Base-by-base conservation (phyloP, 371 early-diverging fungal species). In the Saksenaea vasiformis region DNA sequence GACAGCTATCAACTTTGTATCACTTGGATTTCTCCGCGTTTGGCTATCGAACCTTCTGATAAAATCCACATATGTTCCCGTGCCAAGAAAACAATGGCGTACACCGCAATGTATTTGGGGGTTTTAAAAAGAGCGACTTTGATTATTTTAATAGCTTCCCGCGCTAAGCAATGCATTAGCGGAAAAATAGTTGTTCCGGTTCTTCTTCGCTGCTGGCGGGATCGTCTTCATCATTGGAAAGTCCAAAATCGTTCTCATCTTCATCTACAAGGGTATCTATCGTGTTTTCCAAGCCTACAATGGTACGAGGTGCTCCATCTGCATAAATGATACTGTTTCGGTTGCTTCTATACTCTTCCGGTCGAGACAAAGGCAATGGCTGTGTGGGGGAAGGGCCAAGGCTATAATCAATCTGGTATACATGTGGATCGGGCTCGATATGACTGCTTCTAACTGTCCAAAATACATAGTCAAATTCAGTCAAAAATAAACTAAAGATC, bases 401-500 rank as follows among this genome's bases (percentile, higher is more conserved):
- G 34, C 28, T 7, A 43, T 27, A 31, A 41, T 54, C 24, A 44
- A 44, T 43, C 14, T 43, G 28, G 31, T 34, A 47, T n/a, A 43
- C 19, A 47, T 13, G 28, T 19, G 44, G 44, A 44, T 43, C 39
- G 54, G 37, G 22, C 22, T 19, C 54, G 19, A 37, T 35, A 44
- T 31, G 15, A 19, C 37, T 54, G 14, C 77, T 74, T 60, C 85
- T 84, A 27, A 83, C 74, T 22, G 90, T 87, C 80, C 85, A 86
- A 67, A 98, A 97, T 35, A 97, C 90, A 60, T 88, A 87, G 47
- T 90, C 89, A 71, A 95, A 98, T 56, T 96, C 93, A 2, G 90
- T 84, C 77, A 97, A 84, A 72, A 98, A 83, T 65, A 96, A 75
- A 35, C 84, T 90, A 59, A 98, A 93, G 1, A 98, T 88, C 8